phyloP scores from a whole-genome alignment of 441 rosid species.

The Sinapis alba region DNA sequence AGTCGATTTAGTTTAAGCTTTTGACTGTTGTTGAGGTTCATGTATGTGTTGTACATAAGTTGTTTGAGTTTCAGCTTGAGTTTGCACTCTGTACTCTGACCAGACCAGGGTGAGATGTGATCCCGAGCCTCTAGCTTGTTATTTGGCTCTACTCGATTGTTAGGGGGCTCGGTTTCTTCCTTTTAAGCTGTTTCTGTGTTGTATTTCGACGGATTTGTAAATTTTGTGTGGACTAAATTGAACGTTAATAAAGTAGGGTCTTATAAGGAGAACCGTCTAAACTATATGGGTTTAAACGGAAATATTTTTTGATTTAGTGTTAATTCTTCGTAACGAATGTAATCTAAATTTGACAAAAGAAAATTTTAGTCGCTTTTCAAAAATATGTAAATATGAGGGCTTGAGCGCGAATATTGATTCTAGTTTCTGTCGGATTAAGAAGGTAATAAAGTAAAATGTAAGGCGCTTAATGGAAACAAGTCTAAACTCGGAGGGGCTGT shows the following conservation, averaged over 20 bases:
- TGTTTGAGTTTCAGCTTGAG: slow-evolving; percentile 13
- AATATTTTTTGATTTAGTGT: neutral
- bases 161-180: neutral
- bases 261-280: neutral
- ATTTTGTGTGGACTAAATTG: neutral
- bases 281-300: neutral
- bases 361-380: too few relatives aligned
- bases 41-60: slow-evolving; percentile 27
- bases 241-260: neutral
- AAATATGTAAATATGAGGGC: too few relatives aligned
- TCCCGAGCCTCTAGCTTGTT: neutral
- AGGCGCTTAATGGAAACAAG: neutral
- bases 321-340: too few relatives aligned
- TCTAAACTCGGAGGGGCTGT: neutral
- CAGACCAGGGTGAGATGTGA: neutral
- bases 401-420: neutral
- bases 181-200: slow-evolving; percentile 2
- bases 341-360: neutral
- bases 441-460: neutral
- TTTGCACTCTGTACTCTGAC: slow-evolving; percentile 13
- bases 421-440: neutral
- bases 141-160: neutral
- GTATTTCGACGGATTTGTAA: neutral
- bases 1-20: slow-evolving; percentile 21
- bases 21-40: slow-evolving; percentile 5